Conservation (phyloP, 345 rosid genomes). For the Physaria fendleri region DNA sequence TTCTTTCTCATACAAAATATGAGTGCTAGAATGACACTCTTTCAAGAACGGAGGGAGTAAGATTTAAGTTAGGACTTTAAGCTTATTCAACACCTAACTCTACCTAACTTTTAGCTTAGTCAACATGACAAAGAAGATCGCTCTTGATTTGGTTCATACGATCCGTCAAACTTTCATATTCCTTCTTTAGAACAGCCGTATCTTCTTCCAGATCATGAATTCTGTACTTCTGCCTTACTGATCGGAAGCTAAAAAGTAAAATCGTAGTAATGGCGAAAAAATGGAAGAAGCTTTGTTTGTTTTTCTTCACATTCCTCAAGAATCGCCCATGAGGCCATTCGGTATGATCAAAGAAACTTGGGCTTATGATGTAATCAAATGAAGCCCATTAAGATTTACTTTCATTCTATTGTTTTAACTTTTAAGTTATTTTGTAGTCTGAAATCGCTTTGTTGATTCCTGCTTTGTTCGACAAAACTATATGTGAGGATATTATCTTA, state of each 20-base stretch:
- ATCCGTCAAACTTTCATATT: slow-evolving; percentile 40
- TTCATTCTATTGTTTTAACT: too few species aligned
- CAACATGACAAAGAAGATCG: slow-evolving; percentile 54
- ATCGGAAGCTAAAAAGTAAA: slow-evolving; percentile 65
- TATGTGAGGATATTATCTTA: too few species aligned
- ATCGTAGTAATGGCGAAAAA: slow-evolving; percentile 72
- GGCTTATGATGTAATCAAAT: not conserved
- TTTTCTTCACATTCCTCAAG: slow-evolving; percentile 46
- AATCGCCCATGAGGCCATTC: slow-evolving; percentile 48
- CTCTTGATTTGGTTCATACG: slow-evolving; percentile 58
- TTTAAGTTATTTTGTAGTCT: too few species aligned
- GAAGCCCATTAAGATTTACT: slow-evolving; percentile 2
- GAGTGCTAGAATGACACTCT: too few species aligned
- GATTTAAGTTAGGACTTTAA: too few species aligned
- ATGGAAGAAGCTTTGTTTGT: slow-evolving; percentile 64
- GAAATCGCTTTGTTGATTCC: too few species aligned
- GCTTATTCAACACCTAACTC: too few species aligned
- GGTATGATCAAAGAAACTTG: too few species aligned
- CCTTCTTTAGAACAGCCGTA: slow-evolving; percentile 52
- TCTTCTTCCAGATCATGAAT: slow-evolving; percentile 70
- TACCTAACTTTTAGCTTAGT: too few species aligned
- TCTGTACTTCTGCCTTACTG: slow-evolving; percentile 84
- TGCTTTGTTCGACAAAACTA: too few species aligned
- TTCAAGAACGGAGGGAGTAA: too few species aligned
- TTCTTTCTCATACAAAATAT: too few species aligned